A percentile compares a stretch with the other conserved stretches of the same genome.
phyloP scores from a whole-genome alignment of 176 grass and related monocot species.

The Cenchrus americanus region DNA sequence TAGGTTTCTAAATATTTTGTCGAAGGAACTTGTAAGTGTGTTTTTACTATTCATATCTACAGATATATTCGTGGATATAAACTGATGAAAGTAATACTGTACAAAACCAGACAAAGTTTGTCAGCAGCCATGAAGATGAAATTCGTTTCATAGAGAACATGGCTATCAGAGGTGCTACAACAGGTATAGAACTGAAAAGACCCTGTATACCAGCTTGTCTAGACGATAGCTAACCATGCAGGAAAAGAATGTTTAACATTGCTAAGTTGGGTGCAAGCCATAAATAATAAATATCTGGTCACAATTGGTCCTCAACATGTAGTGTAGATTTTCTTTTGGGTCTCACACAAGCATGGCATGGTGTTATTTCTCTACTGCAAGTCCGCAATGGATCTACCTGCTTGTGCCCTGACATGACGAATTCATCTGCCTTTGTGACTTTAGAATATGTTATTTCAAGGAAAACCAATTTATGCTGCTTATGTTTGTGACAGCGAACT shows the following conservation, averaged over 20 bases:
- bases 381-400: neutral
- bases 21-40: conserved; percentile 79
- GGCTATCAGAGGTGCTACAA: conserved; percentile 64
- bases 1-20: conserved; percentile 66
- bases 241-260: neutral
- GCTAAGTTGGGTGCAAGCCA: neutral
- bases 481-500: conserved; percentile 48
- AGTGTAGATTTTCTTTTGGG: neutral
- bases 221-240: neutral
- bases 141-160: conserved; percentile 69
- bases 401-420: neutral
- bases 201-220: neutral
- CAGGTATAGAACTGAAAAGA: conserved; percentile 58
- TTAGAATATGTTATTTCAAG: neutral
- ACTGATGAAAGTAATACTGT: conserved; percentile 31
- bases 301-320: neutral
- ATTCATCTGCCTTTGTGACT: conserved; percentile 2
- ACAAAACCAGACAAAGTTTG: conserved; percentile 74
- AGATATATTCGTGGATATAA: conserved; percentile 31
- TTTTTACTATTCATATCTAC: neutral
- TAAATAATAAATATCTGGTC: conserved; percentile 11
- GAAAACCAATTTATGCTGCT: conserved; percentile 22
- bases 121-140: conserved; percentile 82
- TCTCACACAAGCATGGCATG: neutral
- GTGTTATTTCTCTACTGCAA: neutral